Percentiles rank a stretch among this genome's conserved stretches.
These are phyloP conservation scores for Talaromyces sp. DNA, from an alignment of 2,329 filamentous ascomycete species.

Conservation along the genomic window DNA sequence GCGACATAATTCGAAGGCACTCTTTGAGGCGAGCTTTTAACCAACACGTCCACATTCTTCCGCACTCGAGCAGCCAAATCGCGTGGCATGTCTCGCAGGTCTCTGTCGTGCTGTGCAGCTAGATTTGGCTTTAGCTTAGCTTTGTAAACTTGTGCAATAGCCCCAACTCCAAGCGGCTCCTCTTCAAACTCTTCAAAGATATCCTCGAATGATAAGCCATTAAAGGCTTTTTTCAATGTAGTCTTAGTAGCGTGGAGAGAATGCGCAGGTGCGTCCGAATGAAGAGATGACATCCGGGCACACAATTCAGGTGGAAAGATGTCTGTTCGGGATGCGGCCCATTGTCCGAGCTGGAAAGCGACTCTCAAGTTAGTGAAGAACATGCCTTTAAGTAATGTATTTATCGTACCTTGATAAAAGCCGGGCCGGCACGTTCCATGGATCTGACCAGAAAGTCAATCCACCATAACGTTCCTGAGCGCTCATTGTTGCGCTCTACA, in stretches of 20 bases:
- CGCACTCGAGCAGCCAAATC: constrained; percentile 64
- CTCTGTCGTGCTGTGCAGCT: constrained; percentile 55
- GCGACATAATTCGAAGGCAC: constrained; percentile 91
- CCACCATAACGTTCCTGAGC: constrained; percentile 86
- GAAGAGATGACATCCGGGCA: constrained; percentile 84
- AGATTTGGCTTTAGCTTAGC: constrained; percentile 81
- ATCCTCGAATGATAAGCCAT: constrained; percentile 71
- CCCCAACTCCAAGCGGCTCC: constrained; percentile 82
- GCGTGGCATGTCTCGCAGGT: constrained; percentile 46
- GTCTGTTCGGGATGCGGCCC: constrained; percentile 92
- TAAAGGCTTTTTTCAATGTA: constrained; percentile 77
- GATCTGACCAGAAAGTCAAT: constrained; percentile 77
- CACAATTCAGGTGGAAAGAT: constrained; percentile 95
- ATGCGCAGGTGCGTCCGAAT: constrained; percentile 91
- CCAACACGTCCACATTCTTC: constrained; percentile 75
- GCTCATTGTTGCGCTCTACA: constrained; percentile 63
- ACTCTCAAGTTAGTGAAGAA: background rate
- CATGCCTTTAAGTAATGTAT: background rate
- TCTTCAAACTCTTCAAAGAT: constrained; percentile 97
- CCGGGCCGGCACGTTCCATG: constrained; percentile 90
- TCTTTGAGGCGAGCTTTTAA: constrained; percentile 78
- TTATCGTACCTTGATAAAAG: constrained; percentile 82
- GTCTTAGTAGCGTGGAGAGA: constrained; percentile 71
- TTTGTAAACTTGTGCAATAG: constrained; percentile 96
- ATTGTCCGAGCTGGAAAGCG: constrained; percentile 71